Conservation (phyloP, 805 yeast species). For the Candida tallmaniae region DNA sequence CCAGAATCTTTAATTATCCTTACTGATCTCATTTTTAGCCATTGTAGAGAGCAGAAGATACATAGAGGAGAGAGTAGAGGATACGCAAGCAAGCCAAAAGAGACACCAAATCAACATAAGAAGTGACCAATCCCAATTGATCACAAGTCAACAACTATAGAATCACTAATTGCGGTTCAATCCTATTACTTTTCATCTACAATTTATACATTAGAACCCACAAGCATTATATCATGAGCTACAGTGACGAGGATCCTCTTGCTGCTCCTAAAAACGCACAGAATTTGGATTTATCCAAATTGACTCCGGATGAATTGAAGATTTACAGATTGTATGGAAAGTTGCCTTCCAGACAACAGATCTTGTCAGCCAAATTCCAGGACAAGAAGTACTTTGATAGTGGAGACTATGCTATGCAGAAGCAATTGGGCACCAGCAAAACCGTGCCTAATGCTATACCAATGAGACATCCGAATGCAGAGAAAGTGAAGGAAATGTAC, state of each 20-base stretch:
- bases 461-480: conserved; percentile 50
- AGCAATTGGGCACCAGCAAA: conserved; percentile 29
- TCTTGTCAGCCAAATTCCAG: conserved; percentile 68
- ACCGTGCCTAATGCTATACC: conserved; percentile 33
- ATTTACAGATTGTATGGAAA: conserved; percentile 80
- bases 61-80: too few species aligned
- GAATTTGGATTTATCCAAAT: conserved; percentile 49
- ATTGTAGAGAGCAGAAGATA: too few species aligned
- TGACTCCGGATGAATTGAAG: conserved; percentile 76
- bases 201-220: too few species aligned
- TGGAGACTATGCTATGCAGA: conserved; percentile 87
- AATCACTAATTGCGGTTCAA: too few species aligned
- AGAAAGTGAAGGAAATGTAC: conserved; percentile 52
- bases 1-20: too few species aligned
- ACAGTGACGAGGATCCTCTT: conserved; percentile 48
- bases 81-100: too few species aligned
- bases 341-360: conserved; percentile 74
- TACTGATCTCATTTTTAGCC: too few species aligned
- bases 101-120: too few species aligned
- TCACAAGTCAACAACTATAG: too few species aligned
- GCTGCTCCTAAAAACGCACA: conserved; percentile 44
- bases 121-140: too few species aligned
- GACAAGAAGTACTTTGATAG: conserved; percentile 92
- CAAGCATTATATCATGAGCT: conserved; percentile 5
- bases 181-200: too few species aligned